phyloP scores from a whole-genome alignment of 345 rosid species.

The Eucalyptus pumila region DNA sequence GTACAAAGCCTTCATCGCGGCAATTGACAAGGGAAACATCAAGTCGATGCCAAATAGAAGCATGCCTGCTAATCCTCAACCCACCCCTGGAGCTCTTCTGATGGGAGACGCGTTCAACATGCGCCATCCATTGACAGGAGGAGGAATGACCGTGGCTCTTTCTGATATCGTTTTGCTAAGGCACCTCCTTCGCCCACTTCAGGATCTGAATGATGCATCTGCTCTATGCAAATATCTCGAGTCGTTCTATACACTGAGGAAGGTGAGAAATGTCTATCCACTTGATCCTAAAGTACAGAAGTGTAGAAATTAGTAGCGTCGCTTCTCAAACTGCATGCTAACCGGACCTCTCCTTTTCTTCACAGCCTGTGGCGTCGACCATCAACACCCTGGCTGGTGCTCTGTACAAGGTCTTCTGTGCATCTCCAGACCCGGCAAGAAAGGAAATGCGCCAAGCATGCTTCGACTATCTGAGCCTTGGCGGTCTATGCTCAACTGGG shows the following conservation, averaged over 20 bases:
- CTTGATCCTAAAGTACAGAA: neutral
- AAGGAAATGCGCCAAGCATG: constrained; percentile 25
- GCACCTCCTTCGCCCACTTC: constrained; percentile 28
- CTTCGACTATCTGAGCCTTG: constrained; percentile 22
- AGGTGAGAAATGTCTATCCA: constrained; percentile 7
- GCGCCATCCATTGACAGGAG: constrained; percentile 47
- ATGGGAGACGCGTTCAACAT: constrained; percentile 46
- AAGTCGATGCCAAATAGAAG: constrained; percentile 34
- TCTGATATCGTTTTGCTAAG: constrained; percentile 35
- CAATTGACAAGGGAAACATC: constrained; percentile 29
- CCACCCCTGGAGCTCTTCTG: constrained; percentile 45
- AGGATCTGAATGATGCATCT: constrained; percentile 21
- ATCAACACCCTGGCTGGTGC: constrained; percentile 22
- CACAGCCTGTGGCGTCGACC: constrained; percentile 17
- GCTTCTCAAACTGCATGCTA: neutral
- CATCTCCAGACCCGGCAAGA: constrained; percentile 11
- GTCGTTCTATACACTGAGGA: constrained; percentile 32
- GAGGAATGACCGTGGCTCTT: constrained; percentile 53
- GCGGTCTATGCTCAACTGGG: constrained; percentile 13
- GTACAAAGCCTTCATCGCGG: constrained; percentile 12
- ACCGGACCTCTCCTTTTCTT: neutral
- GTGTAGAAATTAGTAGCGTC: neutral
- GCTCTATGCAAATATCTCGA: constrained; percentile 21
- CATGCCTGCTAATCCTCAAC: constrained; percentile 32
- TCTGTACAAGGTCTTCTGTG: constrained; percentile 15